These are phyloP conservation scores for Aspergillus quadricinctus DNA, from an alignment of 2,329 filamentous ascomycete genomes.

Conservation along the genomic window DNA sequence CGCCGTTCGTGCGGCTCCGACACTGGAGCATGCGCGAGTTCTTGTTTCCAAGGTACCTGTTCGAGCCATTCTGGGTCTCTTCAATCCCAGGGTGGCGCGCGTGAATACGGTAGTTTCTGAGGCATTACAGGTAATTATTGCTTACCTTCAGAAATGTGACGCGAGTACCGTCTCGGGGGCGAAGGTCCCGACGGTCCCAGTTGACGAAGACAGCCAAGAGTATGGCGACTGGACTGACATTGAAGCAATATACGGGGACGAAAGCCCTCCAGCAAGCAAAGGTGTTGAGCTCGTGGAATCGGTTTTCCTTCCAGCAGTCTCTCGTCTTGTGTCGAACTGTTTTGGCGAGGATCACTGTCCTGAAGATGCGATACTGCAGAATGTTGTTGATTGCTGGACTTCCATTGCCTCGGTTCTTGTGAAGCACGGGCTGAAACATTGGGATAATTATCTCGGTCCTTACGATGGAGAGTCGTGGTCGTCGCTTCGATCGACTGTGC, in stretches of 20 bases:
- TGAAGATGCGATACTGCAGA: slow-evolving; percentile 51
- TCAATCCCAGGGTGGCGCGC: slow-evolving; percentile 45
- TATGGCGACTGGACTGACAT: slow-evolving; percentile 58
- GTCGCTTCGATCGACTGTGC: slow-evolving; percentile 42
- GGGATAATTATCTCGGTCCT: slow-evolving; percentile 53
- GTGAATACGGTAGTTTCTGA: slow-evolving; percentile 46
- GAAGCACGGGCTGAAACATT: slow-evolving; percentile 44
- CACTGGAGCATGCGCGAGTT: slow-evolving; percentile 37
- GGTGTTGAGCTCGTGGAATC: slow-evolving; percentile 35
- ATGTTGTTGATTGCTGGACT: slow-evolving; percentile 53
- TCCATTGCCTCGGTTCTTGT: slow-evolving; percentile 47
- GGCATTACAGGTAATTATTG: slow-evolving; percentile 45
- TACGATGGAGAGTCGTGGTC: slow-evolving; percentile 51
- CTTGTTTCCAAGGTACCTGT: slow-evolving; percentile 45
- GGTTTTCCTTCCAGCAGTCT: slow-evolving; percentile 47
- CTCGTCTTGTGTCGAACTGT: slow-evolving; percentile 55
- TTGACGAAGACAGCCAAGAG: slow-evolving; percentile 60
- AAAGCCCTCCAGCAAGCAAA: slow-evolving; percentile 17
- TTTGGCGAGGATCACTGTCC: slow-evolving; percentile 56
- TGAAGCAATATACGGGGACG: slow-evolving; percentile 41
- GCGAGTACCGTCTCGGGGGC: slow-evolving; percentile 13
- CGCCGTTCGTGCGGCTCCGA: slow-evolving; percentile 42
- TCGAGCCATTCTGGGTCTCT: slow-evolving; percentile 47
- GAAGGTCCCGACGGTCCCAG: slow-evolving; percentile 21
- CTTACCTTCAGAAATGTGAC: slow-evolving; percentile 35